Evolutionary conservation across 116 monocot genomes (phyloP), one percentile per base, ranked within the genome.

Genomic region (Dioscorea cayenensis): DNA sequence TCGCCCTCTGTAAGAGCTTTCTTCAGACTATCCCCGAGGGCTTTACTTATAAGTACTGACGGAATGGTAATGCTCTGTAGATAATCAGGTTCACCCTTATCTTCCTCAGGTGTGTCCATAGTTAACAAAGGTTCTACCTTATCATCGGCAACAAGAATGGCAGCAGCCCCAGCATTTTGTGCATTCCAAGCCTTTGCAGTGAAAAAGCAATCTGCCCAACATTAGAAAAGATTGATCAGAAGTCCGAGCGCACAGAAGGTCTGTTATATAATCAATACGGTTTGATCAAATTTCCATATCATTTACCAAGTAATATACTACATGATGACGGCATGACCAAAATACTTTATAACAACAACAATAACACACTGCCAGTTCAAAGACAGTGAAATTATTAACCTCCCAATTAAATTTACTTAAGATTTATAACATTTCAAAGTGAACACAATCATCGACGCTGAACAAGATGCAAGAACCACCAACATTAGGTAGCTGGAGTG

Each of bases 61-160:
- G 94, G 94, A 77, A 94, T 84, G 4, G 85, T 83, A 50, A 94
- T 90, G 27, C 87, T 87, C 69, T 90, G 83, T 16, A 83, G 65
- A 72, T 90, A 85, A 68, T 94, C 89, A 68, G 72, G 75, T 27
- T 35, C 63, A 14, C 37, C 43, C 4, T 75, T 77, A 68, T 90
- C 87, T 80, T 94, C 94, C 69, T 89, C 89, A 66, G 95, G 95
- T 49, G 87, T 87, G 82, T 95, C 95, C 95, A 95, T 95, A 50
- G 95, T 95, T 78, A 95, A 92, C 69, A 95, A 77, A 14, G 95
- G 95, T 70, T 95, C 95, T 6, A 76, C 60, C 73, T 82, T 95
- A 76, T 95, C 75, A 74, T 95, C 95, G 61, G 95, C 92, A 71
- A 95, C 95, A 75, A 95, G 91, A 37, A 95, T 85, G 9, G 95